Evolutionary conservation across 108 stramenopile genomes (phyloP), one percentile per base, ranked within the genome.

Genomic region (Pelagomonas calceolata): DNA sequence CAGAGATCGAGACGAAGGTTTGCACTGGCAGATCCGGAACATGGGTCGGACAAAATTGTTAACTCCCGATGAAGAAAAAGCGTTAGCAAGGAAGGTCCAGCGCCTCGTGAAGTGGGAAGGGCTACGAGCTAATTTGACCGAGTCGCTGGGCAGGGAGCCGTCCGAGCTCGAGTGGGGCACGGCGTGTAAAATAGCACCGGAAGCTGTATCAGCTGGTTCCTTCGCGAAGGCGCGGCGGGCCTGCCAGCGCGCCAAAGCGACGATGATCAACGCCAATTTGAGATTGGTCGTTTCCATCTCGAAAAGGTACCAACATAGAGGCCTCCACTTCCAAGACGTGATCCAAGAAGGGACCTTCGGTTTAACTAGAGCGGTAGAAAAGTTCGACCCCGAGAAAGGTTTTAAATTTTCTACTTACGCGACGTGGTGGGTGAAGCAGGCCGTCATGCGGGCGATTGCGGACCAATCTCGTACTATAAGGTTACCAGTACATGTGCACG

Each of bases 401-500:
- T 94, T 94, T 83, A 91, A 91, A 63, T 94, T 91, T 80, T 90
- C 90, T 26, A 91, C 92, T 14, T 91, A 94, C 76, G 90, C 92
- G 12, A 87, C 87, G 15, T 93, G 92, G 92, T 92, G 90, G 86
- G 92, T 95, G 70, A 88, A 92, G 73, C 92, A 92, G 76, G 87
- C 90, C 4, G 89, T 95, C 9, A 91, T 90, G 68, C 88, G 92
- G 63, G 89, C 91, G 44, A 92, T 92, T 70, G 90, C 91, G 0
- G 90, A 93, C 69, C 92, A 97, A 70, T 90, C 91, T 18, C 85
- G 95, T 17, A 91, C 89, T 0, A 94, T 97, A 65, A 91, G 94
- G 15, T 82, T 98, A 21, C 96, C 96, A n/a, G 94, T 95, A 16
- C 96, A 98, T 76, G 87, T 98, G 14, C 96, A 98, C 80, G 94